Percentiles rank a stretch among this genome's conserved stretches.
Conservation (phyloP, 495 filamentous ascomycete genomes). For the Amniculicola lignicola region DNA sequence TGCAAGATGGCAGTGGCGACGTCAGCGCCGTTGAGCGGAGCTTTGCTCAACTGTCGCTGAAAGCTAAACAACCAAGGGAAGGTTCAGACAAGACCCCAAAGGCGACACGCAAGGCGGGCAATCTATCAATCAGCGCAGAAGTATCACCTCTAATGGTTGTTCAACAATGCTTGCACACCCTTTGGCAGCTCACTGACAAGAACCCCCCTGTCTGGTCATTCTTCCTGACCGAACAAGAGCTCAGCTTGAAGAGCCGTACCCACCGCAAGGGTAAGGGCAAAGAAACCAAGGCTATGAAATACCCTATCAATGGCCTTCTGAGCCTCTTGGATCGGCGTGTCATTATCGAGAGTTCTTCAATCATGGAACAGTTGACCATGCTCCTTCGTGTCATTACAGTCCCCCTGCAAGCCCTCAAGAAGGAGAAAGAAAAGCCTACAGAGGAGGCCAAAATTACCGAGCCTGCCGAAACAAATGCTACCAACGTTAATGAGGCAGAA, state of each 20-base stretch:
- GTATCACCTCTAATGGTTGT: constrained; percentile 91
- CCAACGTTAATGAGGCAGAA: neutral
- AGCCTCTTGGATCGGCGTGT: constrained; percentile 83
- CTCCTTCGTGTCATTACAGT: constrained; percentile 84
- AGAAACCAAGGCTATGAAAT: constrained; percentile 76
- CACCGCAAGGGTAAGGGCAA: constrained; percentile 76
- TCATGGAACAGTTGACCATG: constrained; percentile 89
- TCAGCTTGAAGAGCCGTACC: constrained; percentile 68
- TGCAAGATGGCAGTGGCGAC: constrained; percentile 95
- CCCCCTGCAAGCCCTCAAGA: constrained; percentile 79
- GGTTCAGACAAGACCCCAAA: constrained; percentile 75
- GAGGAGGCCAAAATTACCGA: constrained; percentile 49
- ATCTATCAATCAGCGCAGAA: constrained; percentile 55
- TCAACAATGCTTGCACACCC: constrained; percentile 83
- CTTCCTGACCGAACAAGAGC: constrained; percentile 94
- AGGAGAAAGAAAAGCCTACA: constrained; percentile 70
- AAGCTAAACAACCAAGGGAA: constrained; percentile 72
- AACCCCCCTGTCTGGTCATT: constrained; percentile 84
- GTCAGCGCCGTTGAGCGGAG: constrained; percentile 90
- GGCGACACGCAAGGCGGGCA: constrained; percentile 64
- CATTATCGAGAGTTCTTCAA: constrained; percentile 89
- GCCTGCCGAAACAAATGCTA: constrained; percentile 33
- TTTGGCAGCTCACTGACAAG: constrained; percentile 75
- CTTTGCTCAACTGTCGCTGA: constrained; percentile 86
- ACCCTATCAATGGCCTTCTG: constrained; percentile 85